phyloP scores from a whole-genome alignment of 805 yeast species.

The Candida ovalis region DNA sequence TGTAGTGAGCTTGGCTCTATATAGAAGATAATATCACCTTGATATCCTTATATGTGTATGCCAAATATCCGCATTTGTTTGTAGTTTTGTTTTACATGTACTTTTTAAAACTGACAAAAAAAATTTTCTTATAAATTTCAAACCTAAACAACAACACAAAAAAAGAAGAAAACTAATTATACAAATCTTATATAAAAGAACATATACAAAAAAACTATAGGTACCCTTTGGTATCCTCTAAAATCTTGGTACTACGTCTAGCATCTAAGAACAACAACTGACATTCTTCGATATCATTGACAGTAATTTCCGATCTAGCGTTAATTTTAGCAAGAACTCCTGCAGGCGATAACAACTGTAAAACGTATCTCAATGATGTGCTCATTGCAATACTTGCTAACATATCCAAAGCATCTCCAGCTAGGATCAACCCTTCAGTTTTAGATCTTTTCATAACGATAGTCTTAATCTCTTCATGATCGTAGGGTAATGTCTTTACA shows the following conservation, averaged over 20 bases:
- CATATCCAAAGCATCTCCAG: constrained; percentile 78
- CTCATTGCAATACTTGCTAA: constrained; percentile 87
- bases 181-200: background rate
- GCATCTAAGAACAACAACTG: constrained; percentile 86
- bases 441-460: constrained; percentile 86
- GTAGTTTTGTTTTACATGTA: background rate
- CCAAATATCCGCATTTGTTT: background rate
- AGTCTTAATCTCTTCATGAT: constrained; percentile 77
- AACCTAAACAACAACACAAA: background rate
- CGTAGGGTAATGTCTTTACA: constrained; percentile 78
- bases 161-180: constrained; percentile 10
- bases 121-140: background rate
- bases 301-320: constrained; percentile 59
- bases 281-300: constrained; percentile 86
- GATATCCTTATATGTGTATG: background rate
- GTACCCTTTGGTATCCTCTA: constrained; percentile 48
- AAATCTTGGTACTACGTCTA: constrained; percentile 80
- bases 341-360: constrained; percentile 87
- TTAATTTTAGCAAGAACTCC: constrained; percentile 74
- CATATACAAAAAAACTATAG: constrained; percentile 16
- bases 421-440: constrained; percentile 87
- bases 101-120: background rate
- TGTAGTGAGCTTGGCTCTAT: constrained; percentile 50
- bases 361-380: constrained; percentile 87
- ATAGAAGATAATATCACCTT: background rate